Evolutionary conservation across 257 asterid species (phyloP), one percentile per base, ranked within the genome.

Genomic region (Scutellaria baicalensis): DNA sequence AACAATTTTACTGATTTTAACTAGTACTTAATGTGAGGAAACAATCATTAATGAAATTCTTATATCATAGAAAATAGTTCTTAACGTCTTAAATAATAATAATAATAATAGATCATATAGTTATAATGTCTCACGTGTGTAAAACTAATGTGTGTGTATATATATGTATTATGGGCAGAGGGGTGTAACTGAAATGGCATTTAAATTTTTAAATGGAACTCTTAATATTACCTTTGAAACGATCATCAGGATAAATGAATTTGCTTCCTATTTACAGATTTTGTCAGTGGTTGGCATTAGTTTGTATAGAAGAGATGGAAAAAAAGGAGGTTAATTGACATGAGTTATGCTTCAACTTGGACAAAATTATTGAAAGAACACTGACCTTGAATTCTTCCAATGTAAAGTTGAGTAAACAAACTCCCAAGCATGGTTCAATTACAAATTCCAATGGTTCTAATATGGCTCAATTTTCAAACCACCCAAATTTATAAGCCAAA

Each of bases 391-490:
- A 94, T 82, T 94, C 99, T 81, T 94, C 99, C 78, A 94, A 79
- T 52, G 99, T 94, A 75, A 91, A 94, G 81, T 94, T 94, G 80
- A 94, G 97, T 1, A 94, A 86, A 78, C 97, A 94, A 81, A 91
- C 93, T 79, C 97, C 99, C 99, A 97, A 94, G 97, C 99, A 91
- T 65, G 99, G 97, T 78, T 91, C 99, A 79, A 91, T 88, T 59
- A 73, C 72, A 45, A 94, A 87, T 76, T 91, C 99, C 79, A 88
- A 97, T 8, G 99, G 97, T 75, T 91, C 97, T 66, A 80, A n/a
- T n/a, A n/a, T n/a, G n/a, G n/a, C n/a, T n/a, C n/a, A n/a, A n/a
- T n/a, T n/a, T n/a, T n/a, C n/a, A n/a, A n/a, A n/a, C n/a, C n/a
- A n/a, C n/a, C n/a, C n/a, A n/a, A n/a, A n/a, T n/a, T n/a, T n/a